A percentile compares a stretch with the other conserved stretches of the same genome.
phyloP scores from a whole-genome alignment of 2,329 filamentous ascomycete genomes.

The Amauroascus verrucosus region DNA sequence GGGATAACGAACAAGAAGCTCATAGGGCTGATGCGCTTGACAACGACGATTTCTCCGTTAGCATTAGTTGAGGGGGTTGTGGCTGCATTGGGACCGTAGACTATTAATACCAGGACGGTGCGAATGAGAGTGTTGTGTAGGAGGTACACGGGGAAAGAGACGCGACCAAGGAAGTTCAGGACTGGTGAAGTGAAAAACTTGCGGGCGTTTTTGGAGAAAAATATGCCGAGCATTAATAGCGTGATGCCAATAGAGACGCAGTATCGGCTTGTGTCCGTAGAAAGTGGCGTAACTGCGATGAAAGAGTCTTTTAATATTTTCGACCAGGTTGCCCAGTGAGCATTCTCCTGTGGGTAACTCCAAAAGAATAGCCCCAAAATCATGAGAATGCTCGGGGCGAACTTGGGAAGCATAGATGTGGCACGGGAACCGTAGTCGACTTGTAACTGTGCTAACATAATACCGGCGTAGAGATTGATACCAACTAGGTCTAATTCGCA shows the following conservation, averaged over 20 bases:
- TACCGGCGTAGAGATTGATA: constrained; percentile 22
- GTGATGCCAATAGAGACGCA: constrained; percentile 21
- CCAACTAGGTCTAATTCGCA: constrained; percentile 18
- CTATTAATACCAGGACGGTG: constrained; percentile 21
- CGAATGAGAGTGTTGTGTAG: constrained; percentile 23
- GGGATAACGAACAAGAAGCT: constrained; percentile 17
- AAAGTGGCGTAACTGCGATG: constrained; percentile 15
- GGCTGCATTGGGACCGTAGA: constrained; percentile 16
- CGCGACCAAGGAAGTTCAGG: constrained; percentile 22
- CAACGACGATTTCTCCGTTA: constrained; percentile 11
- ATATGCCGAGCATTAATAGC: constrained; percentile 20
- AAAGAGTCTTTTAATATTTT: constrained; percentile 14
- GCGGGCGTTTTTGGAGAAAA: constrained; percentile 20
- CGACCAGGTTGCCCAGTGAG: constrained; percentile 21
- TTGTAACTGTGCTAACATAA: constrained; percentile 23
- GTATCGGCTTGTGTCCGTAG: constrained; percentile 20
- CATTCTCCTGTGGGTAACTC: constrained; percentile 21
- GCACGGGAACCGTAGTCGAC: constrained; percentile 19
- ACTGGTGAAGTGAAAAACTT: constrained; percentile 18
- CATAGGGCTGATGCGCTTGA: constrained; percentile 6
- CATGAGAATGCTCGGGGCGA: constrained; percentile 19
- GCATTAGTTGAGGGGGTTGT: constrained; percentile 11
- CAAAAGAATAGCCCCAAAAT: constrained; percentile 20
- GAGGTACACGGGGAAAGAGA: constrained; percentile 24
- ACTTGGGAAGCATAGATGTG: constrained; percentile 17